Percentiles rank a stretch among this genome's conserved stretches.
Evolutionary conservation across 1,284 basidiomycete species (phyloP).

Genomic region (Leccinum laetum): DNA sequence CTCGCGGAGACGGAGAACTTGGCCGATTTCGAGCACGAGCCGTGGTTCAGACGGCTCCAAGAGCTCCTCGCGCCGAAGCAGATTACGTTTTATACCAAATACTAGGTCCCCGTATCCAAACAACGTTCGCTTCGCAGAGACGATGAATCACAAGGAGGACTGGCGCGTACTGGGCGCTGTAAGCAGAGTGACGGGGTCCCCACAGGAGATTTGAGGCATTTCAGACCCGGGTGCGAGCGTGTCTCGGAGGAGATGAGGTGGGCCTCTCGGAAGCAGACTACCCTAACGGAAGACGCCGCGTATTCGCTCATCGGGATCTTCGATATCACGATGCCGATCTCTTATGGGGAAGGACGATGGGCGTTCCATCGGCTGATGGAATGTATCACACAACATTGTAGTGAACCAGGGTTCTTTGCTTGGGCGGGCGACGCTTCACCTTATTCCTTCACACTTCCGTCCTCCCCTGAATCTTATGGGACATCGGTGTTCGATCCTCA

Average conservation of each 20-base stretch:
- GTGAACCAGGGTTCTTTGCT: constrained; percentile 20
- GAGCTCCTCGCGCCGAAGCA: constrained; percentile 16
- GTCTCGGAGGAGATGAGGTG: constrained; percentile 19
- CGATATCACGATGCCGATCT: constrained; percentile 16
- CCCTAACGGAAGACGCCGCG: constrained; percentile 8
- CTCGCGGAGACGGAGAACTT: constrained; percentile 12
- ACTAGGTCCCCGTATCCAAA: constrained; percentile 6
- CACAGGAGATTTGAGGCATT: constrained; percentile 13
- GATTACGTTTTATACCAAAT: constrained; percentile 11
- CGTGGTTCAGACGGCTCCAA: constrained; percentile 18
- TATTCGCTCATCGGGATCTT: constrained; percentile 19
- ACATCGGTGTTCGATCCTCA: not conserved
- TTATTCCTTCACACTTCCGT: constrained; percentile 15
- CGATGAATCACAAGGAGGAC: constrained; percentile 14
- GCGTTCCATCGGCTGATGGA: constrained; percentile 17
- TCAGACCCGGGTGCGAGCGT: constrained; percentile 13
- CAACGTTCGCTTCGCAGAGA: not conserved
- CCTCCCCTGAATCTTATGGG: constrained; percentile 16
- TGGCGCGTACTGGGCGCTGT: constrained; percentile 13
- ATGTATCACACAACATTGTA: constrained; percentile 14
- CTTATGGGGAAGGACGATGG: constrained; percentile 17
- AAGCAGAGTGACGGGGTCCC: constrained; percentile 15
- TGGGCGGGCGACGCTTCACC: constrained; percentile 16
- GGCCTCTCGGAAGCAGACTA: constrained; percentile 17
- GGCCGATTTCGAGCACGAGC: constrained; percentile 11